Evolutionary conservation across 352 stramenopile genomes (phyloP), one percentile per base, ranked within the genome.

Genomic region (Pythium scleroteichum): DNA sequence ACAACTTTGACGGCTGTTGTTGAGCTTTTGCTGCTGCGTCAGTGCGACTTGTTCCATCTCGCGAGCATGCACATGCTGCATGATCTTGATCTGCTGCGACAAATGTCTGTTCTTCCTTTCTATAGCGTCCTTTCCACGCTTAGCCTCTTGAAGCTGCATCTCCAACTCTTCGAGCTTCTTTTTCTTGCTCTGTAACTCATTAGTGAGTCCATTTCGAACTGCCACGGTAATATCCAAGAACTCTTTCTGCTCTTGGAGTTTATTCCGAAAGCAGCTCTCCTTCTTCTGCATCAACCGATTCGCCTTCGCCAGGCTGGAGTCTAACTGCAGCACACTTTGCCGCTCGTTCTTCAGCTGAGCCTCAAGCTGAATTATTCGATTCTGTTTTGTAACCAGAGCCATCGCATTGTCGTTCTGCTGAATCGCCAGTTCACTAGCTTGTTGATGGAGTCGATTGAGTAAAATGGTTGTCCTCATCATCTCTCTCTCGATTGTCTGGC

Each of bases 201-300:
- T 73, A 1, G 71, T 75, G 9, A 88, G 71, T 22, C 79, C 75
- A n/a, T 82, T 75, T 2, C 76, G 70, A 23, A 88, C 79, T 13
- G 68, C 76, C 22, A 85, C 61, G 5, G 79, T 87, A 54, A 88
- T 76, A 32, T 82, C 76, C n/a, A 88, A 38, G 51, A 82, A 72
- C 57, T 88, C 76, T 33, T 79, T 79, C 46, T 85, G 76, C 35
- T 86, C 75, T 5, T 76, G 64, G 32, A 74, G 76, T 55, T 79
- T 82, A 13, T 51, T 22, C 23, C 68, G 69, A 20, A 78, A 70
- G 10, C n/a, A 22, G 24, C 38, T 42, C 23, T 74, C 50, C 32
- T 77, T 79, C 38, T 63, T 72, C 42, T 85, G 71, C 5, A 78
- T 48, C 17, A 59, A 47, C 1, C 68, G 67, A 5, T 68, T 85